phyloP scores from a whole-genome alignment of 331 rosid genomes.

The Pyrus hybrid region DNA sequence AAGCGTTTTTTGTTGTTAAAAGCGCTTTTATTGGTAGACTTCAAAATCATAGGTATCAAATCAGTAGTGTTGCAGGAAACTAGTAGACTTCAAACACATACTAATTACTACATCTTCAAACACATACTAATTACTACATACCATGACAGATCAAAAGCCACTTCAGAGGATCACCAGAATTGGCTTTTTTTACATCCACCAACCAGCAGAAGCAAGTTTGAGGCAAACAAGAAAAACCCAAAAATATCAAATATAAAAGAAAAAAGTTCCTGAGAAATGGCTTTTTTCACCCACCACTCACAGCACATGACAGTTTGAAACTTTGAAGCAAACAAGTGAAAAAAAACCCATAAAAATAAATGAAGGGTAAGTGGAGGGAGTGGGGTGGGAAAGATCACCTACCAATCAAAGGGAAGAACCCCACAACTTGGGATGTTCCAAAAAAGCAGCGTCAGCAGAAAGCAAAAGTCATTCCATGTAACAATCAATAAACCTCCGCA shows the following conservation, averaged over 20 bases:
- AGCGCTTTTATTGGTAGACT: too few relatives aligned
- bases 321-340: neutral
- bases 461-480: neutral
- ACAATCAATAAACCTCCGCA: neutral
- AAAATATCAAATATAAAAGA: too few relatives aligned
- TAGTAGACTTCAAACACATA: too few relatives aligned
- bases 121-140: neutral
- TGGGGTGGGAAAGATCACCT: neutral
- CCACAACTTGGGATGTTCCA: neutral
- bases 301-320: neutral
- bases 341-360: neutral
- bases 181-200: neutral
- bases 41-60: neutral
- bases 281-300: neutral
- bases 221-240: neutral
- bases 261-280: too few relatives aligned
- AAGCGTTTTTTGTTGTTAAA: too few relatives aligned
- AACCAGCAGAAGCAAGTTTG: neutral
- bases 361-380: neutral
- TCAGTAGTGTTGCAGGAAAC: neutral
- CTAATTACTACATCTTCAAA: too few relatives aligned
- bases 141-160: conserved; percentile 12
- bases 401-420: neutral
- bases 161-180: neutral
- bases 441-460: neutral